Percentiles rank a stretch among this genome's conserved stretches.
These are phyloP conservation scores for Umbelopsis sp. DNA, from an alignment of 192 early-diverging fungal genomes.

Conservation along the genomic window DNA sequence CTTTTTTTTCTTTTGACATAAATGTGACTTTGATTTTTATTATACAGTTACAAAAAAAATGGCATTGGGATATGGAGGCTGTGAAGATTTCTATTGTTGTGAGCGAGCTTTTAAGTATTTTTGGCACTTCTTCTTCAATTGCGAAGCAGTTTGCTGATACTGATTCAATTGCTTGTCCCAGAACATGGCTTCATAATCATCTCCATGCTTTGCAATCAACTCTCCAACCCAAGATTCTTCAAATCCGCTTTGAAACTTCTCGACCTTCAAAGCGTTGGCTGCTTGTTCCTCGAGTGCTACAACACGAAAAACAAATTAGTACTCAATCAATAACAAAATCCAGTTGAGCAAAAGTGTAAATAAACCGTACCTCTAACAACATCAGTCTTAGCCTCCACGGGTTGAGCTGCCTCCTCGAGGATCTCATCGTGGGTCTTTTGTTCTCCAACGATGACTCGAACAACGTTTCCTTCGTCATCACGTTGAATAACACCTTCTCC, in stretches of 20 bases:
- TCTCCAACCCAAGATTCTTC: constrained; percentile 59
- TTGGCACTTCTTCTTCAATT: constrained; percentile 59
- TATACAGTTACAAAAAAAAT: too few species aligned
- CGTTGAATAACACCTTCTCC: constrained; percentile 83
- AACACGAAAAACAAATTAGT: neutral
- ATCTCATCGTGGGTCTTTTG: constrained; percentile 52
- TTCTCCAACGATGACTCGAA: constrained; percentile 69
- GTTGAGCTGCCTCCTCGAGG: constrained; percentile 40
- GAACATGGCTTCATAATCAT: constrained; percentile 79
- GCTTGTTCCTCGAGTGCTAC: constrained; percentile 60
- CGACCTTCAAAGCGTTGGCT: constrained; percentile 42
- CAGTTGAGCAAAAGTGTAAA: neutral
- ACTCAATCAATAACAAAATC: neutral
- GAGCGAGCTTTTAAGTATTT: constrained; percentile 22
- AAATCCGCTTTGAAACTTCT: constrained; percentile 57
- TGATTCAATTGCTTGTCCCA: constrained; percentile 73
- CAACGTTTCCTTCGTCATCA: constrained; percentile 74
- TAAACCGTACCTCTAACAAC: constrained; percentile 47
- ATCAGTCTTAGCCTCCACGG: constrained; percentile 50
- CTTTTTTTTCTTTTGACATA: neutral
- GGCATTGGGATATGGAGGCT: neutral
- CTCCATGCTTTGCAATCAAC: constrained; percentile 70
- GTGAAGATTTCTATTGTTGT: constrained; percentile 1
- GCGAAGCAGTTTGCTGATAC: constrained; percentile 67
- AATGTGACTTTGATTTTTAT: too few species aligned